phyloP scores from a whole-genome alignment of 2,329 filamentous ascomycete species.

The Dothideomycetes sp. region DNA sequence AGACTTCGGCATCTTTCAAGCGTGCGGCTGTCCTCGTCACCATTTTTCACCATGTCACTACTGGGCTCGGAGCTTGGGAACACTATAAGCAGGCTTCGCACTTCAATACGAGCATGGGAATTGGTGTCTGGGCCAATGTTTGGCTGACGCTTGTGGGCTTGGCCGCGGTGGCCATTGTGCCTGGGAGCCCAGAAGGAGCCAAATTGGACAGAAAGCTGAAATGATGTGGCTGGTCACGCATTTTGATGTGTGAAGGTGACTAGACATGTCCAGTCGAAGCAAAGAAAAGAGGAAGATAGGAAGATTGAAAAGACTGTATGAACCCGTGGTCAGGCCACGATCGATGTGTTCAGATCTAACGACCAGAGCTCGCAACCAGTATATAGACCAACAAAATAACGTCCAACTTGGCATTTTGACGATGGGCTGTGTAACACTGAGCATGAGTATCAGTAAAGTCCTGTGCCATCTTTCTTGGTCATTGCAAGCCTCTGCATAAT shows the following conservation, averaged over 20 bases:
- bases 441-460: not conserved
- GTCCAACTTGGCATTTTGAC: too few relatives aligned
- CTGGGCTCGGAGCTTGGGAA: conserved; percentile 20
- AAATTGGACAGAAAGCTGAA: not conserved
- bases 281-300: too few relatives aligned
- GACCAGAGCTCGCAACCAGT: too few relatives aligned
- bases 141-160: conserved; percentile 3
- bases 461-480: not conserved
- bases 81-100: conserved; percentile 22
- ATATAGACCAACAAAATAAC: too few relatives aligned
- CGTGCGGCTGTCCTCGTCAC: conserved; percentile 19
- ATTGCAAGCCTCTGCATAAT: not conserved
- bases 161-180: not conserved
- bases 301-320: too few relatives aligned
- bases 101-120: conserved; percentile 17
- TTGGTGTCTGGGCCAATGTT: conserved; percentile 7
- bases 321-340: too few relatives aligned
- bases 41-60: conserved; percentile 24
- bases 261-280: too few relatives aligned
- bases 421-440: too few relatives aligned
- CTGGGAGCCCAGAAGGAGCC: not conserved
- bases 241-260: too few relatives aligned
- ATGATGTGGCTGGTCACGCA: not conserved
- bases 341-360: too few relatives aligned
- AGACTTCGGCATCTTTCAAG: not conserved